These are phyloP conservation scores for Mortierella antarctica DNA, from an alignment of 192 early-diverging fungal species.

Conservation along the genomic window DNA sequence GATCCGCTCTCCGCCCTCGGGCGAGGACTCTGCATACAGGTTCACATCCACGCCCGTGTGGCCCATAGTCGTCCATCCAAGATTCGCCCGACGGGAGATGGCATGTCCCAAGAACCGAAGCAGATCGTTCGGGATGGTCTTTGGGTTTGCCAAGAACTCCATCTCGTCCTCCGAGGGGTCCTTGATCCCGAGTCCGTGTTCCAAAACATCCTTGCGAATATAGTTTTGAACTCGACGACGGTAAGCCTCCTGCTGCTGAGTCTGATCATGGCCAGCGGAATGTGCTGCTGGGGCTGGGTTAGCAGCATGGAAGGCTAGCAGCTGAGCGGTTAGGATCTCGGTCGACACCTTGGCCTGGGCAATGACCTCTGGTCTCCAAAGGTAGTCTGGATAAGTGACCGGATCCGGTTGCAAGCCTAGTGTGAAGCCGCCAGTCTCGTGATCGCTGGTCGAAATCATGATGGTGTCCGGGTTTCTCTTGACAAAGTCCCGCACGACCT, in stretches of 20 bases:
- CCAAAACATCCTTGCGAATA: slow-evolving; percentile 69
- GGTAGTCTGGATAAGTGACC: slow-evolving; percentile 85
- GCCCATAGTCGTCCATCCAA: slow-evolving; percentile 86
- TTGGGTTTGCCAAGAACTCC: slow-evolving; percentile 50
- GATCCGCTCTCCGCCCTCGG: slow-evolving; percentile 47
- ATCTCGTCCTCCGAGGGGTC: slow-evolving; percentile 77
- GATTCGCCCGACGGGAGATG: slow-evolving; percentile 16
- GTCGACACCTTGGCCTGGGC: slow-evolving; percentile 76
- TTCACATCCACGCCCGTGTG: slow-evolving; percentile 97
- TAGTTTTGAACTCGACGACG: slow-evolving; percentile 10
- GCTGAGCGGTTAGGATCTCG: slow-evolving; percentile 58
- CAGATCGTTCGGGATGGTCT: not conserved
- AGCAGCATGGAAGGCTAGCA: slow-evolving; percentile 47
- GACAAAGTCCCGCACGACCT: slow-evolving; percentile 80
- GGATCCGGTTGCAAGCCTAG: slow-evolving; percentile 79
- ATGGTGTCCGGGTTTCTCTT: slow-evolving; percentile 84
- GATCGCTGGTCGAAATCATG: slow-evolving; percentile 92
- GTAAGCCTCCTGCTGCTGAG: not conserved
- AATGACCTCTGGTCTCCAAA: slow-evolving; percentile 84
- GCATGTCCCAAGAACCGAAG: slow-evolving; percentile 17
- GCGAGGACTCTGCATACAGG: slow-evolving; percentile 64
- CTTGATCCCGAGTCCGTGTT: slow-evolving; percentile 74
- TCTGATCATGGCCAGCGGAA: not conserved
- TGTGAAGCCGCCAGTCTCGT: slow-evolving; percentile 97
- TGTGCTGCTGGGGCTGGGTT: slow-evolving; percentile 5